Evolutionary conservation across 2,329 filamentous ascomycete species (phyloP).

Genomic region (Ambrosiella beaveri): DNA sequence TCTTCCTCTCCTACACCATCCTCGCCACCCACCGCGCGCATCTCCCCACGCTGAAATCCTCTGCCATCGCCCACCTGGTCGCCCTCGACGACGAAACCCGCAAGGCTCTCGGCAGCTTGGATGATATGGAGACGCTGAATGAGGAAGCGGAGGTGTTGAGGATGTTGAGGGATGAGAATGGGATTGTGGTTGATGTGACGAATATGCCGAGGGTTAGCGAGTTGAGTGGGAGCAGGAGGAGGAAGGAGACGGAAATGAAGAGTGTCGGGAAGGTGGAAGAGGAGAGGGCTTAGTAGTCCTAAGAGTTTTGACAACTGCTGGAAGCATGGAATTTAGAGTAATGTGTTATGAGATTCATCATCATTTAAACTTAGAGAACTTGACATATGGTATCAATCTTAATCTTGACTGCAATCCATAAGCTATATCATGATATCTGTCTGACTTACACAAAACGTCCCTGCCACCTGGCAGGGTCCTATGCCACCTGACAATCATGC

Average conservation of each 20-base stretch:
- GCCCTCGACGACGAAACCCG: slow-evolving; percentile 15
- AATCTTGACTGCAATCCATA: no score
- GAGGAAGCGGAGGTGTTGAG: slow-evolving; percentile 13
- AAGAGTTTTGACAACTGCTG: neutral
- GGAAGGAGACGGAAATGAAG: neutral
- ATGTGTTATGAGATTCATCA: no score
- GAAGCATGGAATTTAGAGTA: no score
- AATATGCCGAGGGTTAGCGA: neutral
- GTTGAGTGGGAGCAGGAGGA: neutral
- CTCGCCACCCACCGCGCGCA: slow-evolving; percentile 16
- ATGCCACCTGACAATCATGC: neutral
- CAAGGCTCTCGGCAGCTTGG: slow-evolving; percentile 12
- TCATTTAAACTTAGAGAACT: no score
- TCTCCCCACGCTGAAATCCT: slow-evolving; percentile 17
- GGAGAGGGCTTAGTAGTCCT: neutral
- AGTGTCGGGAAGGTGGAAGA: neutral
- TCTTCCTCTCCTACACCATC: slow-evolving; percentile 17
- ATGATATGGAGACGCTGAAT: slow-evolving; percentile 7
- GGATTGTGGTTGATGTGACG: neutral
- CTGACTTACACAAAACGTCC: no score
- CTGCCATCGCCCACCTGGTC: slow-evolving; percentile 16
- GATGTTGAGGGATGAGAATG: slow-evolving; percentile 7
- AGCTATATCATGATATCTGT: no score
- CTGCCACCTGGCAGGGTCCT: neutral
- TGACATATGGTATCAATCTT: no score